Conservation (phyloP, 306 rosid species). For the Psophocarpus tetragonolobus region DNA sequence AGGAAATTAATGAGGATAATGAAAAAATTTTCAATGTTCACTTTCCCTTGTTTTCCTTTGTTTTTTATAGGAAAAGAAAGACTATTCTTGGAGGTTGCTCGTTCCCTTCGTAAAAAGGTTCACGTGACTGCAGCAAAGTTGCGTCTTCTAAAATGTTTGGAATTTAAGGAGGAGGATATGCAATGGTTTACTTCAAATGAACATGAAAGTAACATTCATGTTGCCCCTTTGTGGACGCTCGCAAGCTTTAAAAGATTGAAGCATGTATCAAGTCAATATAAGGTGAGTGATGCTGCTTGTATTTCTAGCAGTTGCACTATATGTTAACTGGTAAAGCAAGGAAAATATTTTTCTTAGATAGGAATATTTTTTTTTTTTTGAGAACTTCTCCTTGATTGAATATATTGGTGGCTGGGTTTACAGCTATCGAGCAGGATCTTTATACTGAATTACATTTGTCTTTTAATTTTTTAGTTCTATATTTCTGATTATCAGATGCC, state of each 20-base stretch:
- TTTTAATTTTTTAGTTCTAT: neutral
- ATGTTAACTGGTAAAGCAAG: neutral
- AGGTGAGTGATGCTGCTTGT: conserved; percentile 45
- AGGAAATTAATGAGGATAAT: neutral
- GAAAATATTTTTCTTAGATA: conserved; percentile 15
- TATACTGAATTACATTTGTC: neutral
- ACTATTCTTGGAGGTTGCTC: conserved; percentile 93
- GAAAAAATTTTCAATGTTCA: neutral
- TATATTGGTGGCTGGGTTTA: conserved; percentile 20
- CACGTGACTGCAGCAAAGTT: conserved; percentile 79
- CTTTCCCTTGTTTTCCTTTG: neutral
- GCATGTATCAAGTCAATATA: conserved; percentile 76
- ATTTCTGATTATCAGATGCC: conserved; percentile 20
- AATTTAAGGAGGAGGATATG: conserved; percentile 76
- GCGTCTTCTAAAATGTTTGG: conserved; percentile 77
- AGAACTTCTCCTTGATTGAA: conserved; percentile 1
- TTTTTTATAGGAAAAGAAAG: conserved; percentile 81
- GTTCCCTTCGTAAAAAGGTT: conserved; percentile 74
- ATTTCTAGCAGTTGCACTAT: neutral
- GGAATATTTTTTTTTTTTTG: too few relatives aligned
- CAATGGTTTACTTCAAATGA: conserved; percentile 85
- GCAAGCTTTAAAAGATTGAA: conserved; percentile 94
- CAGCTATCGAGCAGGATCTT: neutral
- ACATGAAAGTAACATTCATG: conserved; percentile 89
- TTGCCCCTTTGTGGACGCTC: conserved; percentile 93